These are phyloP conservation scores for Phytopythium cucurbitacearum DNA, from an alignment of 352 stramenopile species.

Conservation along the genomic window DNA sequence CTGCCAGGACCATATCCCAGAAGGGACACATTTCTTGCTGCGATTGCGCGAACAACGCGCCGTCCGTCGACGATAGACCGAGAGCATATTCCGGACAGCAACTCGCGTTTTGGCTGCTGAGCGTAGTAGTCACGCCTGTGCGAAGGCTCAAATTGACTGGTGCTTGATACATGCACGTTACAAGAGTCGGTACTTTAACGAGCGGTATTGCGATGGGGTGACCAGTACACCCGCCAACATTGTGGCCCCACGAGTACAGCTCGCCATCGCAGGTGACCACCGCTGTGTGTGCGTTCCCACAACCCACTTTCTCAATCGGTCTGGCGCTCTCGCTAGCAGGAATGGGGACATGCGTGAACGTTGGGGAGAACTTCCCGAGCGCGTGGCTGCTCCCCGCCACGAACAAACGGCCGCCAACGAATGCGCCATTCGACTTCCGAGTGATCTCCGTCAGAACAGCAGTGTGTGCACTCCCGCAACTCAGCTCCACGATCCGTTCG, in stretches of 20 bases:
- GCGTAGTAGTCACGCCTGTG: conserved; percentile 19
- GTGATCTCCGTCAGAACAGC: conserved; percentile 35
- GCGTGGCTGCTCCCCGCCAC: conserved; percentile 67
- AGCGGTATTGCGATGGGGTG: conserved; percentile 31
- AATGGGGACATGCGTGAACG: conserved; percentile 34
- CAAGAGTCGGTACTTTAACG: conserved; percentile 36
- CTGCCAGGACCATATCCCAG: conserved; percentile 46
- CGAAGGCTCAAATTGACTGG: conserved; percentile 48
- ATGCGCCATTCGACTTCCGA: conserved; percentile 6
- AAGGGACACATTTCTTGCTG: conserved; percentile 78
- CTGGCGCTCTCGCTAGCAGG: conserved; percentile 10
- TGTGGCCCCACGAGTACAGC: conserved; percentile 75
- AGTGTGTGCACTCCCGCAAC: conserved; percentile 62
- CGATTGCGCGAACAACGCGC: conserved; percentile 34
- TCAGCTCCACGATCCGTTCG: conserved; percentile 60
- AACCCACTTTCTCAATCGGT: conserved; percentile 42
- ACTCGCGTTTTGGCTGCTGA: conserved; percentile 67
- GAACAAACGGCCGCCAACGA: conserved; percentile 28
- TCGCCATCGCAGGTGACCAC: conserved; percentile 59
- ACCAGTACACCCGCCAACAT: conserved; percentile 57
- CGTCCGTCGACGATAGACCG: neutral
- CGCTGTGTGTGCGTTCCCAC: conserved; percentile 62
- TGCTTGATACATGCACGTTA: conserved; percentile 57
- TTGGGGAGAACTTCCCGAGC: conserved; percentile 53
- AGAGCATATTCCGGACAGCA: conserved; percentile 45